Evolutionary conservation across 1,284 basidiomycete genomes (phyloP).

Genomic region (Sporisorium graminicola): DNA sequence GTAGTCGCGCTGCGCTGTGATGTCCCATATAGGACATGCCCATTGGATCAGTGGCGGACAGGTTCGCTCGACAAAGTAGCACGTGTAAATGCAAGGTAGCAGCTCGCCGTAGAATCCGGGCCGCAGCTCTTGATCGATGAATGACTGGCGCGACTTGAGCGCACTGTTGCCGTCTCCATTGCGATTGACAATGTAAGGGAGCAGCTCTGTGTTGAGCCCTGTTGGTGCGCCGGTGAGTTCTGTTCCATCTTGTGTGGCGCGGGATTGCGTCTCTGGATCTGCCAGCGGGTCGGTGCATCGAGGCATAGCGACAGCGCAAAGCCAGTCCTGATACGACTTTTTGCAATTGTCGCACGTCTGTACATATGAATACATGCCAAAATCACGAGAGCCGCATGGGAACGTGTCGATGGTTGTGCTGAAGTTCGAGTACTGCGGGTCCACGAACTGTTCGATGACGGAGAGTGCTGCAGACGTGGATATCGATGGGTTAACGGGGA

Average conservation of each 20-base stretch:
- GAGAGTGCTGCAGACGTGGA: slow-evolving; percentile 60
- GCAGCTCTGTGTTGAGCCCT: slow-evolving; percentile 53
- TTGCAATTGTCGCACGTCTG: slow-evolving; percentile 70
- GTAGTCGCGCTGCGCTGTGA: slow-evolving; percentile 66
- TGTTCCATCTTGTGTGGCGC: slow-evolving; percentile 55
- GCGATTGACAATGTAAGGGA: slow-evolving; percentile 68
- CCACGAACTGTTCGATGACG: slow-evolving; percentile 65
- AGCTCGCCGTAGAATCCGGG: slow-evolving; percentile 65
- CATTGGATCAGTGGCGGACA: slow-evolving; percentile 66
- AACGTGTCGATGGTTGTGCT: slow-evolving; percentile 70
- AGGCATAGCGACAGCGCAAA: slow-evolving; percentile 71
- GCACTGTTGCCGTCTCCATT: slow-evolving; percentile 33
- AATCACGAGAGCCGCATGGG: slow-evolving; percentile 66
- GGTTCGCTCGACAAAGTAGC: slow-evolving; percentile 62
- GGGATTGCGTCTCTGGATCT: slow-evolving; percentile 46
- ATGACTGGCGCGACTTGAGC: slow-evolving; percentile 53
- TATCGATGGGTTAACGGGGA: slow-evolving; percentile 67
- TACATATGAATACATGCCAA: slow-evolving; percentile 70
- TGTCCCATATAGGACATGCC: slow-evolving; percentile 65
- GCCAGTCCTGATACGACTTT: slow-evolving; percentile 69
- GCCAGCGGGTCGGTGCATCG: slow-evolving; percentile 68
- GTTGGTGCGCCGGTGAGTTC: slow-evolving; percentile 57
- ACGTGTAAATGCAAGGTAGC: slow-evolving; percentile 66
- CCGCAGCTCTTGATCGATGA: slow-evolving; percentile 56
- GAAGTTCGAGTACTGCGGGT: slow-evolving; percentile 69